Percentiles rank a stretch among this genome's conserved stretches.
Evolutionary conservation across 176 grass and related monocot species (phyloP).

Genomic region (Chloris gayana): DNA sequence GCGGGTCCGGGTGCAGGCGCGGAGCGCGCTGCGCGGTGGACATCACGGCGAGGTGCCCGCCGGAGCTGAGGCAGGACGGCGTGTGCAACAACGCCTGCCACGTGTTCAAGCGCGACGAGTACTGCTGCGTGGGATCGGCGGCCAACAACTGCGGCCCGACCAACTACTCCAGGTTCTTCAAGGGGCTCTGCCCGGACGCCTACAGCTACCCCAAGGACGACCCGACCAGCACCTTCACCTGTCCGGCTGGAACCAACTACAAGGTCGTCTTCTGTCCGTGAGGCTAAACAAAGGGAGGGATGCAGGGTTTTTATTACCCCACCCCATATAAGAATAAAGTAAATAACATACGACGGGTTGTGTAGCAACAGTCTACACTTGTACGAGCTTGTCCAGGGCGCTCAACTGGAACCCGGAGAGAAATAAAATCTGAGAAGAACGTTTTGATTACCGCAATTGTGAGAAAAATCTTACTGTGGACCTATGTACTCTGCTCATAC

Average conservation of each 20-base stretch:
- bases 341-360: neutral
- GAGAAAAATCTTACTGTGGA: too few species aligned
- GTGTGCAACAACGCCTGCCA: conserved; percentile 51
- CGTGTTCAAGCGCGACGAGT: conserved; percentile 51
- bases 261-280: conserved; percentile 52
- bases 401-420: too few species aligned
- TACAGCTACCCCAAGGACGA: conserved; percentile 78
- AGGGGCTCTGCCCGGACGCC: conserved; percentile 54
- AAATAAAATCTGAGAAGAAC: too few species aligned
- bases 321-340: neutral
- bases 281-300: neutral
- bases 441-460: too few species aligned
- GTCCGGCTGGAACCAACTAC: conserved; percentile 52
- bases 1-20: conserved; percentile 15
- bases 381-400: neutral
- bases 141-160: conserved; percentile 40
- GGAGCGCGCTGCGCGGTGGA: conserved; percentile 23
- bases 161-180: conserved; percentile 61
- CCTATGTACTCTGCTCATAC: too few species aligned
- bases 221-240: conserved; percentile 53
- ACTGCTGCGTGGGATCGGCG: conserved; percentile 48
- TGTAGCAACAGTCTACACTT: neutral
- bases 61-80: conserved; percentile 48
- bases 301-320: neutral
- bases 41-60: conserved; percentile 50